Conservation (phyloP, 2,329 filamentous ascomycete species). For the Blastomyces silverae region DNA sequence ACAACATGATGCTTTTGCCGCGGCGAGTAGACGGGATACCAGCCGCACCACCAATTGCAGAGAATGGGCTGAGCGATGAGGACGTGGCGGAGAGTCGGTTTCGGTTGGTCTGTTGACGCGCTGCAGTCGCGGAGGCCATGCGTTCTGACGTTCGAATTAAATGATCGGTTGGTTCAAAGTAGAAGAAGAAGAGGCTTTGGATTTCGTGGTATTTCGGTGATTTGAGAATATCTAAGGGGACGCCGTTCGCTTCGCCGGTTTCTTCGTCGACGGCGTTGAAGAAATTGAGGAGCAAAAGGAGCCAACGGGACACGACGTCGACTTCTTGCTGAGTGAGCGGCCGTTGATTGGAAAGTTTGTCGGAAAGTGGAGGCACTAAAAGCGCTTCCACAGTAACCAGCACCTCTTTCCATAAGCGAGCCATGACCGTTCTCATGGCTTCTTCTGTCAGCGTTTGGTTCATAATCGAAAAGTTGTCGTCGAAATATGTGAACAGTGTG, state of each 20-base stretch:
- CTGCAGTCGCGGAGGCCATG: conserved; percentile 82
- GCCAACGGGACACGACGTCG: conserved; percentile 92
- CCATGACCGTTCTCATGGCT: conserved; percentile 99
- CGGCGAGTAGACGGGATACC: conserved; percentile 45
- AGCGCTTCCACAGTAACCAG: conserved; percentile 83
- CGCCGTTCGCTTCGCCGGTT: conserved; percentile 73
- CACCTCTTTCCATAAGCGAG: conserved; percentile 94
- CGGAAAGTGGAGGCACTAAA: conserved; percentile 85
- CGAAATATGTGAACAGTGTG: conserved; percentile 86
- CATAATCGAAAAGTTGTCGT: conserved; percentile 99
- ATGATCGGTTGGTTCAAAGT: conserved; percentile 85
- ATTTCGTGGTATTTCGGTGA: conserved; percentile 98
- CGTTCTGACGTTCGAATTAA: conserved; percentile 91
- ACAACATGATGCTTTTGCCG: conserved; percentile 77
- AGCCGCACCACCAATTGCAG: conserved; percentile 35
- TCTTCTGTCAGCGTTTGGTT: conserved; percentile 89
- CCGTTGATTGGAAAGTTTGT: conserved; percentile 83
- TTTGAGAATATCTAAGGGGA: conserved; percentile 85
- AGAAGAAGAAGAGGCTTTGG: conserved; percentile 95
- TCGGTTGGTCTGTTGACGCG: conserved; percentile 61
- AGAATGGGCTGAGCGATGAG: conserved; percentile 30
- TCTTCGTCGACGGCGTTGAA: conserved; percentile 90
- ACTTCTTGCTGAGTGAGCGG: conserved; percentile 80
- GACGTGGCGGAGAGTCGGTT: conserved; percentile 62
- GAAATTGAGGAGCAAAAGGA: conserved; percentile 83